These are phyloP conservation scores for Aspergillus hiratsukae DNA, from an alignment of 2,329 filamentous ascomycete species.

Conservation along the genomic window DNA sequence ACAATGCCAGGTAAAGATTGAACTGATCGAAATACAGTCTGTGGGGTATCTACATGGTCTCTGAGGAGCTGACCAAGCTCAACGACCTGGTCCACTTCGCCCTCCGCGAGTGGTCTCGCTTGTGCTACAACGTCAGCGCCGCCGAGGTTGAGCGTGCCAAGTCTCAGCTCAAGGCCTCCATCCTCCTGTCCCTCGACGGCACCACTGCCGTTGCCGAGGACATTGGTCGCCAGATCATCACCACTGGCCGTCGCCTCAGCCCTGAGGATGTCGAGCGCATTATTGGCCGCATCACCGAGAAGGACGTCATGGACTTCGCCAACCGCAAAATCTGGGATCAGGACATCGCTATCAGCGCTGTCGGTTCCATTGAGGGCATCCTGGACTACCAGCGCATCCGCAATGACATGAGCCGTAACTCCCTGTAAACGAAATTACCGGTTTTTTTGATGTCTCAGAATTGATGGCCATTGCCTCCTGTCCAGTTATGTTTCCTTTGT, in stretches of 20 bases:
- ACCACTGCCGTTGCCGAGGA: constrained; percentile 97
- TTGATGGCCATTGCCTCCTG: constrained; percentile 11
- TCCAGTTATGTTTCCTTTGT: constrained; percentile 14
- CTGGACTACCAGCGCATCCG: constrained; percentile 54
- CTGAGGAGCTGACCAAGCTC: constrained; percentile 78
- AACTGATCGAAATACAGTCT: constrained; percentile 57
- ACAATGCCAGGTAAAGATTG: background rate
- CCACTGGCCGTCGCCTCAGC: constrained; percentile 85
- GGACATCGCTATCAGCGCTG: constrained; percentile 88
- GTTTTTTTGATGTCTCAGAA: constrained; percentile 16
- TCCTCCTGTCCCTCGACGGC: constrained; percentile 93
- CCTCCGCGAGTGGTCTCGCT: constrained; percentile 94
- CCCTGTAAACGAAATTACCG: constrained; percentile 25
- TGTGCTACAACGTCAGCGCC: constrained; percentile 80
- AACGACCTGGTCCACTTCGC: constrained; percentile 98
- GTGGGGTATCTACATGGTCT: constrained; percentile 98
- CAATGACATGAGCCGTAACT: constrained; percentile 81
- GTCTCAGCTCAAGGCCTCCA: constrained; percentile 97
- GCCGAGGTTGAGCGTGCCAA: constrained; percentile 97
- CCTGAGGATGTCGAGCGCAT: constrained; percentile 92
- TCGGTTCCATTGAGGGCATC: constrained; percentile 85
- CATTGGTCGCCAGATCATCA: constrained; percentile 97
- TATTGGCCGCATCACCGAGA: constrained; percentile 83
- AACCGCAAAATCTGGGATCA: constrained; percentile 95
- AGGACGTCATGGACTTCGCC: constrained; percentile 96